These are phyloP conservation scores for Aureobasidium sp. DNA, from an alignment of 2,329 filamentous ascomycete genomes.

Conservation along the genomic window DNA sequence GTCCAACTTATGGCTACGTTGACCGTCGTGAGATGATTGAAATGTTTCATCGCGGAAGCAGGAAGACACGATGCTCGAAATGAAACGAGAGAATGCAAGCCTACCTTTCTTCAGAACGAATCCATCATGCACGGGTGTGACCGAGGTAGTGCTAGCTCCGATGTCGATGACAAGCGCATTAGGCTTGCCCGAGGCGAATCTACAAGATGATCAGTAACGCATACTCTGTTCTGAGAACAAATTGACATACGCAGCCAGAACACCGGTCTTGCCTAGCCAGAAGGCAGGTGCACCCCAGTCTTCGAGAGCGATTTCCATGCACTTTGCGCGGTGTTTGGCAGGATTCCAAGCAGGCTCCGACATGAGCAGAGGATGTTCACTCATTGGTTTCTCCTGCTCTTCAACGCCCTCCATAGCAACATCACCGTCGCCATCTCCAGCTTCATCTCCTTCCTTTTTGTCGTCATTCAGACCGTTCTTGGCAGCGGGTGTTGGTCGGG, in stretches of 20 bases:
- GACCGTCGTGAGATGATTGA: slow-evolving; percentile 19
- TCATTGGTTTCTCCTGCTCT: slow-evolving; percentile 64
- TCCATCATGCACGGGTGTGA: slow-evolving; percentile 89
- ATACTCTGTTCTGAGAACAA: not conserved
- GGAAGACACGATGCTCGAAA: not conserved
- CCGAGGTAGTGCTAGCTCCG: slow-evolving; percentile 78
- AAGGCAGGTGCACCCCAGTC: slow-evolving; percentile 93
- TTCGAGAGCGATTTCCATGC: slow-evolving; percentile 95
- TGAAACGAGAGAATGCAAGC: not conserved
- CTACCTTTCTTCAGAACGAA: slow-evolving; percentile 75
- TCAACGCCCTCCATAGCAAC: slow-evolving; percentile 56
- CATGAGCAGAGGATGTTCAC: slow-evolving; percentile 85
- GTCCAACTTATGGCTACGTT: slow-evolving; percentile 10
- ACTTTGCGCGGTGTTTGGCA: slow-evolving; percentile 81
- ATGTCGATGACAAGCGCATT: slow-evolving; percentile 89
- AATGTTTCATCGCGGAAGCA: not conserved
- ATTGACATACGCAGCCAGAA: slow-evolving; percentile 62
- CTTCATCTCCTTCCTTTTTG: slow-evolving; percentile 36
- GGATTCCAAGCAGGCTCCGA: slow-evolving; percentile 93
- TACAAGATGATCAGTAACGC: slow-evolving; percentile 24
- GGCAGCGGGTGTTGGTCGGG: slow-evolving; percentile 59
- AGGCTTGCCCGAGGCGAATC: slow-evolving; percentile 84
- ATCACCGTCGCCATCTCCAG: slow-evolving; percentile 42
- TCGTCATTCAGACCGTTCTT: slow-evolving; percentile 75
- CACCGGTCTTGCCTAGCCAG: slow-evolving; percentile 82